Percentiles rank a stretch among this genome's conserved stretches.
Conservation (phyloP, 2,329 filamentous ascomycete genomes). For the Helminthosporium solani region DNA sequence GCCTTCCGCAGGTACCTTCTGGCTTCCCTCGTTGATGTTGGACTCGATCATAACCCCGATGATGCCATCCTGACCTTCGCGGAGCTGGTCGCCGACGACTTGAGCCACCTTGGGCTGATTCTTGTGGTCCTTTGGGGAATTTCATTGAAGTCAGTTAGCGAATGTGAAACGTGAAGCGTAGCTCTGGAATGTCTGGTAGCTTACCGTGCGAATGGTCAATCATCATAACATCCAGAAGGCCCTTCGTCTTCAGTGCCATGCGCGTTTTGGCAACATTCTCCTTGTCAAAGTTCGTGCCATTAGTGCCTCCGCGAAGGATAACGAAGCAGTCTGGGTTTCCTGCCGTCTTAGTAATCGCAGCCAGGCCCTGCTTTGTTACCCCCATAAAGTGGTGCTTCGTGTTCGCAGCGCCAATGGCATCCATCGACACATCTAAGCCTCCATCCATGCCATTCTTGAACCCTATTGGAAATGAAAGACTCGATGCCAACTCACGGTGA, state of each 20-base stretch:
- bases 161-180: too few relatives aligned
- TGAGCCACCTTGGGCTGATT: constrained; percentile 95
- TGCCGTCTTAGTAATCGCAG: constrained; percentile 87
- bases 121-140: constrained; percentile 95
- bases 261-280: constrained; percentile 78
- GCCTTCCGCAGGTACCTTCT: constrained; percentile 82
- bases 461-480: constrained; percentile 93
- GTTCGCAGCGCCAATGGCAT: constrained; percentile 81
- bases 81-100: constrained; percentile 78
- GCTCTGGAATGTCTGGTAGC: too few relatives aligned
- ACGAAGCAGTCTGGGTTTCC: constrained; percentile 98
- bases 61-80: constrained; percentile 82
- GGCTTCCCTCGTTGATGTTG: constrained; percentile 81
- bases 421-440: constrained; percentile 84
- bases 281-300: constrained; percentile 90
- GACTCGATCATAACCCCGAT: constrained; percentile 99
- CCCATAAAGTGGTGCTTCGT: constrained; percentile 94
- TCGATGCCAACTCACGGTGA: constrained; percentile 92
- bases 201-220: constrained; percentile 95
- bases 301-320: constrained; percentile 87
- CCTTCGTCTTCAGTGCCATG: constrained; percentile 77
- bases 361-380: constrained; percentile 95
- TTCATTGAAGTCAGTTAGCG: constrained; percentile 58
- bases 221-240: constrained; percentile 88
- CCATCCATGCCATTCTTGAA: constrained; percentile 99